Evolutionary conservation across 768 basidiomycete species (phyloP), one percentile per base, ranked within the genome.

Genomic region (Tulasnella sp.): DNA sequence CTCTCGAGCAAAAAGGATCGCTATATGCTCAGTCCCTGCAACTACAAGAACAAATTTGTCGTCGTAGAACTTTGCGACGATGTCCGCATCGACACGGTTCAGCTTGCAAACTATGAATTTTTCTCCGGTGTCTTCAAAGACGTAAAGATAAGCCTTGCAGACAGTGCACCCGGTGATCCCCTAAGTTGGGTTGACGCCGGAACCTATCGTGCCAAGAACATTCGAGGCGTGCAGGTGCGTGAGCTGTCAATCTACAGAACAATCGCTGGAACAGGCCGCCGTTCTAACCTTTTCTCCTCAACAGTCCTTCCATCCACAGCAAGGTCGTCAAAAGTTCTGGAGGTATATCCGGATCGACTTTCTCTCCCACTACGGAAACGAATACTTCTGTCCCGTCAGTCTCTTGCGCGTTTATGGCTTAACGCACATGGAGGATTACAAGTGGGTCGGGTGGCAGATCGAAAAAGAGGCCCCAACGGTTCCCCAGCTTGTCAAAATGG

Each of bases 41-140:
- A 84, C 36, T 80, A 83, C 3, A 80, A 83, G 17, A 81, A 83
- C 12, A 86, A 86, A 75, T 98, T 89, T 80, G 90, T 98, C 39
- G 89, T 97, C 39, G 90, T 98, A 62, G 97, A 99, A 80, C 87
- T 98, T 17, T 99, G 97, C 81, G 96, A 98, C 75, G 97, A 98
- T 79, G 94, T 99, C 75, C 83, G 93, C 62, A 95, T 98, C 77
- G 96, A 98, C 79, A 96, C 94, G 0, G 89, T 98, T 62, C 95
- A 98, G 79, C 82, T 99, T 19, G 95, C 95, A 73, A 96, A 98
- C 78, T 97, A 92, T 78, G 96, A 99, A 82, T 98, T 98, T 82
- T 99, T 98, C 81, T 93, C 91, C 75, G 95, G 95, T 1, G 91
- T 97, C 16, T 95, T 98, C 83, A 91, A 91, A 80, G 93, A 96